These are phyloP conservation scores for Aspergillus ochraceoroseus DNA, from an alignment of 2,329 filamentous ascomycete genomes.

Conservation along the genomic window DNA sequence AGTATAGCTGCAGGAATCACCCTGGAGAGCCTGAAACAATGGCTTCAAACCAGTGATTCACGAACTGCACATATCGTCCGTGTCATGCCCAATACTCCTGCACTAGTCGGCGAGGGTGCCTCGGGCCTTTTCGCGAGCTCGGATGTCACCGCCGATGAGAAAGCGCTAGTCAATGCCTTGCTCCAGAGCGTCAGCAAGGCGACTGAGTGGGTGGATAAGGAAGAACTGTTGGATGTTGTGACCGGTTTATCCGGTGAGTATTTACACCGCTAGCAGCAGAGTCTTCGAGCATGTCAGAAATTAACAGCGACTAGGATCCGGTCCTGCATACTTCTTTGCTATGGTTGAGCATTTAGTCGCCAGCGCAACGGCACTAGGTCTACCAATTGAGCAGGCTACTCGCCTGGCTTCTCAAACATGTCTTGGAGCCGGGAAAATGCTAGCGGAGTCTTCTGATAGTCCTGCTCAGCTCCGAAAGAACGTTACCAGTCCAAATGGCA, in stretches of 20 bases:
- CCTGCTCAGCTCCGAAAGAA: slow-evolving; percentile 35
- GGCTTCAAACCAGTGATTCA: slow-evolving; percentile 27
- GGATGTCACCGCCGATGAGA: slow-evolving; percentile 28
- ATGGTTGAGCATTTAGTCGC: slow-evolving; percentile 36
- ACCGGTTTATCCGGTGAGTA: slow-evolving; percentile 34
- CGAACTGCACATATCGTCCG: slow-evolving; percentile 28
- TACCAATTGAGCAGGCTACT: slow-evolving; percentile 34
- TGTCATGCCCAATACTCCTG: slow-evolving; percentile 38
- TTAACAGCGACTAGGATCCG: slow-evolving; percentile 26
- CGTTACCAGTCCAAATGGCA: slow-evolving; percentile 36
- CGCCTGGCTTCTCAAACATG: slow-evolving; percentile 33
- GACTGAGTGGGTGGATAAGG: slow-evolving; percentile 34
- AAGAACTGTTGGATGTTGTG: slow-evolving; percentile 36
- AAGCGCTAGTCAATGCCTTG: slow-evolving; percentile 29
- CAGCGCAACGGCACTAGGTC: slow-evolving; percentile 31
- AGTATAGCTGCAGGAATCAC: slow-evolving; percentile 37
- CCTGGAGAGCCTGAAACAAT: slow-evolving; percentile 28
- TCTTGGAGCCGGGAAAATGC: slow-evolving; percentile 35
- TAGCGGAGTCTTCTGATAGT: slow-evolving; percentile 29
- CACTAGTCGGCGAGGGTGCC: slow-evolving; percentile 33
- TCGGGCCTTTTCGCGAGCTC: slow-evolving; percentile 28
- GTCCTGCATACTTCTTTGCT: slow-evolving; percentile 37
- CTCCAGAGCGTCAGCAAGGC: slow-evolving; percentile 32
- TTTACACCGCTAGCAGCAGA: no score
- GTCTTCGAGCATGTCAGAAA: no score